Conservation (phyloP, 805 yeast species). For the Schwanniomyces vanrijiae region DNA sequence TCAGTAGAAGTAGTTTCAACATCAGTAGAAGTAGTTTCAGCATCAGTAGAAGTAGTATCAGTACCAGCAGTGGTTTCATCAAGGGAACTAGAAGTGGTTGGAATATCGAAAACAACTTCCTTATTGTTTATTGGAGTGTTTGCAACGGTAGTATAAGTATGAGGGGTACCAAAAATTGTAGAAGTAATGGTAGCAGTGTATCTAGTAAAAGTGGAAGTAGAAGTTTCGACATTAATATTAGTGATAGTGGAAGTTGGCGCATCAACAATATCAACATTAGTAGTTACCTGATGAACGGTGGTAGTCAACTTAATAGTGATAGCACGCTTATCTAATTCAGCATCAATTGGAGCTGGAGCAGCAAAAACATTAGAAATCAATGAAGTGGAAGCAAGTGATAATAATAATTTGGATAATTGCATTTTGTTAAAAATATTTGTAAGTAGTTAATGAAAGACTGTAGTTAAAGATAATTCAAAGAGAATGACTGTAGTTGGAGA, state of each 20-base stretch:
- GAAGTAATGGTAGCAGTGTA: conserved; percentile 46
- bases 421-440: conserved; percentile 10
- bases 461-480: conserved; percentile 13
- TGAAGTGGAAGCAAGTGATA: conserved; percentile 17
- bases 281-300: conserved; percentile 34
- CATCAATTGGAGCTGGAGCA: conserved; percentile 15
- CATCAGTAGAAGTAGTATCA: conserved; percentile 1
- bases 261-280: conserved; percentile 31
- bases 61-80: conserved; percentile 5
- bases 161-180: conserved; percentile 38
- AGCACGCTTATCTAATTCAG: conserved; percentile 16
- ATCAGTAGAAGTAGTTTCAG: conserved; percentile 11
- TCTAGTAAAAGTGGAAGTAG: conserved; percentile 37
- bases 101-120: conserved; percentile 9
- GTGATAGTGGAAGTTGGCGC: conserved; percentile 31
- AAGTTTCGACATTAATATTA: conserved; percentile 26
- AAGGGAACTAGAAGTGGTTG: conserved; percentile 2
- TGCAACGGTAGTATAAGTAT: conserved; percentile 36
- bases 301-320: conserved; percentile 30
- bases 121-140: conserved; percentile 26
- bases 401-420: conserved; percentile 26
- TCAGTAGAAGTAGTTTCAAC: conserved; percentile 8
- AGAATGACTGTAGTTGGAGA: conserved; percentile 19
- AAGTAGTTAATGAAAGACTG: conserved; percentile 17
- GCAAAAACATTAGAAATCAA: conserved; percentile 16